Conservation (phyloP, 1,284 basidiomycete genomes). For the Retiboletus flavoniger region DNA sequence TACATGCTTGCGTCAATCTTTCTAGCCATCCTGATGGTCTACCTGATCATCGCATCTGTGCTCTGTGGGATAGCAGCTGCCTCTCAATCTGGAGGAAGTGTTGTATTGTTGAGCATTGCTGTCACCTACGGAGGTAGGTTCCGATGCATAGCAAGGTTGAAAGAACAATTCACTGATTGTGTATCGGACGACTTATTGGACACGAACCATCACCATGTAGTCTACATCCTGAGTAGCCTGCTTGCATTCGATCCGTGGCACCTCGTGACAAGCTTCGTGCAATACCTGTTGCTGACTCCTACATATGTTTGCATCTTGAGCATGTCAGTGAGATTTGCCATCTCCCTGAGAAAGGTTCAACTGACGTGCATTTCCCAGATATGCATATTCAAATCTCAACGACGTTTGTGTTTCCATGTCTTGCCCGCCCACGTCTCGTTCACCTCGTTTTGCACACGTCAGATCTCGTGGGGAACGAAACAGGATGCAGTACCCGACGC, state of each 20-base stretch:
- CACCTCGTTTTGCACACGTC: slow-evolving; percentile 1
- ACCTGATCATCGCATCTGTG: slow-evolving; percentile 75
- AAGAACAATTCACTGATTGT: slow-evolving; percentile 4
- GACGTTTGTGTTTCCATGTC: slow-evolving; percentile 46
- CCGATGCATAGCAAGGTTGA: not conserved
- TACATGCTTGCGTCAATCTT: slow-evolving; percentile 79
- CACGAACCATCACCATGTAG: slow-evolving; percentile 32
- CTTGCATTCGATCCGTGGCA: slow-evolving; percentile 93
- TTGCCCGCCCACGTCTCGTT: not conserved
- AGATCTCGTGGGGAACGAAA: slow-evolving; percentile 93
- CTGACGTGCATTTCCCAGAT: slow-evolving; percentile 42
- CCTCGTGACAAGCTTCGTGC: slow-evolving; percentile 86
- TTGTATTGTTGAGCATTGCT: slow-evolving; percentile 81
- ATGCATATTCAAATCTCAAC: slow-evolving; percentile 80
- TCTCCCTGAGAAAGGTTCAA: not conserved
- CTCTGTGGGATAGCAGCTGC: slow-evolving; percentile 73
- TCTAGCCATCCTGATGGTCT: slow-evolving; percentile 79
- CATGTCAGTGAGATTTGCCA: slow-evolving; percentile 51
- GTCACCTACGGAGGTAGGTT: slow-evolving; percentile 80
- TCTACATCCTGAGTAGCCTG: slow-evolving; percentile 77
- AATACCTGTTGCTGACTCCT: slow-evolving; percentile 85
- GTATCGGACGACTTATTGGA: not conserved
- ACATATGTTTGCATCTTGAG: slow-evolving; percentile 89
- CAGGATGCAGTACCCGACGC: slow-evolving; percentile 67
- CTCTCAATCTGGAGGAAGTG: slow-evolving; percentile 57